Base-by-base conservation (phyloP, 2,329 filamentous ascomycete genomes). In the Fusarium subtropicale region DNA sequence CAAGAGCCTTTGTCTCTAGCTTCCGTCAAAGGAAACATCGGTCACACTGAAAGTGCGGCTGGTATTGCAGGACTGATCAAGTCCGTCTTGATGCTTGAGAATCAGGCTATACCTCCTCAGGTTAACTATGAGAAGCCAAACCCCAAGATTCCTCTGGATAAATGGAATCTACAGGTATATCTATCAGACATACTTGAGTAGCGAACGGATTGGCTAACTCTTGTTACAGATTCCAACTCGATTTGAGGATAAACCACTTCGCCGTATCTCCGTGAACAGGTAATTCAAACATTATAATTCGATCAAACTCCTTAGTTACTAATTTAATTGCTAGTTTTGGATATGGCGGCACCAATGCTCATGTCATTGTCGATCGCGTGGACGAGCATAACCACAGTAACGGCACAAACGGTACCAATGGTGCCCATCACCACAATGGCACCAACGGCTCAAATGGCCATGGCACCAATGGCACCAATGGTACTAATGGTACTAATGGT, bases 331-430 rank as follows among this genome's bases (percentile, higher is more conserved):
- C 1, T 31, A 54, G 51, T 24, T 77, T 76, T 56, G 75, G 74
- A 7, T 76, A 75, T 42, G 74, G 76, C 1, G 75, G 75, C 16
- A 73, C 71, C 18, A 77, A 77, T 42, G 71, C 66, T 26, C 75
- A 76, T 38, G 72, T 75, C 5, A 67, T 77, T 26, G 53, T 77
- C 5, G 73, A 76, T 20, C 55, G 46, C 36, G 28, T 22, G 15
- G 28, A 20, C 12, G n/a, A 46, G 5, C 28, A 46, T 20, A 31
- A 20, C 31, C 12, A 31, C 28, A 46, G 44, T 7, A 46, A 46
- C n/a, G 44, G 44, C 20, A 31, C 26, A 4, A 46, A 46, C 26
- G 44, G 26, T 46, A 16, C 26, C 11, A 45, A 45, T 30, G 42
- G 42, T 34, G 12, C 41, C 12, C 24, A 39, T 31, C 31, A 56